Conservation (phyloP, 148 eudicot species). For the Diospyros kaki region DNA sequence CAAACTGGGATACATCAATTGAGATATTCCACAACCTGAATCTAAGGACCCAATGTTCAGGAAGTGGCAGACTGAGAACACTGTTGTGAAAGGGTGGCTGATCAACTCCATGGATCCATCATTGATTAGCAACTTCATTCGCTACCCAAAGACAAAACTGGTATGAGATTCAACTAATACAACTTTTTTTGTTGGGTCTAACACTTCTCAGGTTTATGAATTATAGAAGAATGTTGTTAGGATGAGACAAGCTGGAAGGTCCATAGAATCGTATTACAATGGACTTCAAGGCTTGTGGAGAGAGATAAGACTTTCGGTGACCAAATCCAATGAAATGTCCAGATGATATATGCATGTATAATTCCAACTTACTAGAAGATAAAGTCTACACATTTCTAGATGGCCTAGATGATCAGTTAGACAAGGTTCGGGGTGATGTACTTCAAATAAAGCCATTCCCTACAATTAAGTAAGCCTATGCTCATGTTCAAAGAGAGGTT, state of each 20-base stretch:
- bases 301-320: neutral
- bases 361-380: neutral
- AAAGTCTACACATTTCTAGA: too few relatives aligned
- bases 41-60: neutral
- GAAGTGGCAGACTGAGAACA: neutral
- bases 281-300: neutral
- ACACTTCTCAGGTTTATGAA: neutral
- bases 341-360: neutral
- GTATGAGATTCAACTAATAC: neutral
- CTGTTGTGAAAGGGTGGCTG: constrained; percentile 4
- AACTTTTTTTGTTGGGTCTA: neutral
- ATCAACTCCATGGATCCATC: neutral
- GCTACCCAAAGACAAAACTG: neutral
- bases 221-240: neutral
- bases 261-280: neutral
- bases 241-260: neutral
- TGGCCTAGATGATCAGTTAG: neutral
- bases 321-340: neutral
- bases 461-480: neutral
- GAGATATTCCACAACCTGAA: neutral
- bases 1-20: constrained; percentile 4
- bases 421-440: neutral
- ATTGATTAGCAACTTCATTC: neutral
- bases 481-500: neutral
- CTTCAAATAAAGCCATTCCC: neutral